These are phyloP conservation scores for Pleurotus platypus DNA, from an alignment of 768 basidiomycete species.

Conservation along the genomic window DNA sequence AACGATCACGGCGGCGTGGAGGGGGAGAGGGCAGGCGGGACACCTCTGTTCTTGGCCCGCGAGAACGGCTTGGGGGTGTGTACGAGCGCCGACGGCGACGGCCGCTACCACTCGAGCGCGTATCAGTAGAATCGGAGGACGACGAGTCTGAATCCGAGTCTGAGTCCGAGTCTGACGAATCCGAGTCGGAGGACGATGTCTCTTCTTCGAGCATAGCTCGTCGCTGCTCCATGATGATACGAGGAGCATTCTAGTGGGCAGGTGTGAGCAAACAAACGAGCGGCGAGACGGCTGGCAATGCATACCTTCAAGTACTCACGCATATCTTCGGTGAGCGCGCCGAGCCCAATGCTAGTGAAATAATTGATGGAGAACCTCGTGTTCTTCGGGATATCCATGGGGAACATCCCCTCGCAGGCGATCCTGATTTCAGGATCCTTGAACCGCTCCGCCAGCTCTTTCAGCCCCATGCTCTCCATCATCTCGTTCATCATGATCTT, in stretches of 20 bases:
- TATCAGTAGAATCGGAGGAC: conserved; percentile 16
- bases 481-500: conserved; percentile 97
- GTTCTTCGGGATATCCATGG: conserved; percentile 93
- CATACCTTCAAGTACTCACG: conserved; percentile 88
- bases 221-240: conserved; percentile 90
- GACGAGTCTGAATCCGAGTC: conserved; percentile 39
- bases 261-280: neutral
- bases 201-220: conserved; percentile 80
- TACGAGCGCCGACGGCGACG: conserved; percentile 17
- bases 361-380: conserved; percentile 97
- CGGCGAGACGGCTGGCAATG: conserved; percentile 12
- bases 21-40: conserved; percentile 8
- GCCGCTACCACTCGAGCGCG: conserved; percentile 15
- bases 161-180: conserved; percentile 26
- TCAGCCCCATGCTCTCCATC: conserved; percentile 91
- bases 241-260: conserved; percentile 76
- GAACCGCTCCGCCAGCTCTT: conserved; percentile 83
- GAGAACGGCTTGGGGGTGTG: conserved; percentile 16
- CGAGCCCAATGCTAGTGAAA: conserved; percentile 92
- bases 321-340: conserved; percentile 92
- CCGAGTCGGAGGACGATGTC: conserved; percentile 28
- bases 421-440: conserved; percentile 78
- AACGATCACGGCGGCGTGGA: conserved; percentile 10
- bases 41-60: conserved; percentile 14
- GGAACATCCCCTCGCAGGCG: conserved; percentile 86